A percentile compares a stretch with the other conserved stretches of the same genome.
phyloP scores from a whole-genome alignment of 768 basidiomycete genomes.

The Trametes coccinea region DNA sequence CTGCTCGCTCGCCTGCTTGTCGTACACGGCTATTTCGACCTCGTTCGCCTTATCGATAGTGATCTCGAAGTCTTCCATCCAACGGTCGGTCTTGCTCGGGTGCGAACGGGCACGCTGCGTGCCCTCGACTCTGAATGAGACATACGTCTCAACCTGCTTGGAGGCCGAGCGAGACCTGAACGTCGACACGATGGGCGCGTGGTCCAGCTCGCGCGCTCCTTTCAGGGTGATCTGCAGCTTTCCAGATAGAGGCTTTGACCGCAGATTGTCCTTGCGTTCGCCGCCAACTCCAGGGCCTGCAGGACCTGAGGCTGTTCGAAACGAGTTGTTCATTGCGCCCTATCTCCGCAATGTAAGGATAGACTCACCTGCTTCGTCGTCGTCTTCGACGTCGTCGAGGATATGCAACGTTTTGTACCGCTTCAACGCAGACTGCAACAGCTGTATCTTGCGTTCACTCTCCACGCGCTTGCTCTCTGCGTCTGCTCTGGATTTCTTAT shows the following conservation, averaged over 20 bases:
- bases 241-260: conserved; percentile 92
- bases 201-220: conserved; percentile 92
- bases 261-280: conserved; percentile 89
- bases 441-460: conserved; percentile 94
- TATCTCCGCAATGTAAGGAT: neutral
- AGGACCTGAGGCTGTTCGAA: conserved; percentile 25
- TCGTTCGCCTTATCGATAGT: conserved; percentile 98
- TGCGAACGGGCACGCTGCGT: conserved; percentile 91
- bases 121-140: conserved; percentile 95
- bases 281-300: conserved; percentile 65
- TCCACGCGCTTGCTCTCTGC: conserved; percentile 93
- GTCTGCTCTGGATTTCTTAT: conserved; percentile 92
- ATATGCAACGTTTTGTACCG: conserved; percentile 96
- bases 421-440: conserved; percentile 88
- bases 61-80: conserved; percentile 98
- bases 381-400: conserved; percentile 83
- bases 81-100: conserved; percentile 90
- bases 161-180: conserved; percentile 73
- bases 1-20: conserved; percentile 80
- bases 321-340: neutral
- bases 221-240: conserved; percentile 87
- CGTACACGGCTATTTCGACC: conserved; percentile 94
- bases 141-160: conserved; percentile 84
- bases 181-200: conserved; percentile 71
- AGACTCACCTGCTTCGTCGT: conserved; percentile 69